Base-by-base conservation (phyloP, 2,329 filamentous ascomycete genomes). In the Talaromyces sp. region DNA sequence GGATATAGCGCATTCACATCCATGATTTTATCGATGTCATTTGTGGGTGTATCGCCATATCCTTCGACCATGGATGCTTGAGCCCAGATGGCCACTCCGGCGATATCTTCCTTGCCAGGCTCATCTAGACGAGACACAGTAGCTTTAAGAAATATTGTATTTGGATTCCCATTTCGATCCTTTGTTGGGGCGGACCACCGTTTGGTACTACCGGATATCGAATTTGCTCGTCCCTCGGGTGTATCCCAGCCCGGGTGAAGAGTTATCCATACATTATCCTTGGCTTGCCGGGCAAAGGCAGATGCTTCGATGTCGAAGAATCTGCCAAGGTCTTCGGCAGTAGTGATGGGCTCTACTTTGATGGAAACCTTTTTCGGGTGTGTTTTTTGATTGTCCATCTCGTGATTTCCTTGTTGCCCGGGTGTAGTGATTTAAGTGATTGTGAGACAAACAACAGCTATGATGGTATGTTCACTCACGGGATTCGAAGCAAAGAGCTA, bases 241-340 rank as follows among this genome's bases (percentile, higher is more conserved):
- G 56, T 58, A n/a, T 58, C 56, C 56, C 56, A 58, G 14, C 56
- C 56, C 3, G 56, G 35, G 31, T 58, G 19, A 3, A 58, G 8
- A 2, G 56, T 27, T 3, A 37, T 58, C 56, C 56, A 58, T 58
- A 58, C 14, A 24, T 14, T 14, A 27, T 58, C 56, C 22, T 58
- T 58, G 35, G n/a, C 24, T 16, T 58, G 37, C 14, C 37, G 56
- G 16, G 33, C 56, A 43, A 58, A 58, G 31, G 56, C 39, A 16
- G 24, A 16, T n/a, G 37, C 56, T 2, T 35, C 5, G 39, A 58
- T 37, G 24, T 58, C 56, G 27, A 58, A 58, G 9, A 43, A 58
- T 50, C 58, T 50, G 5, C 27, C 10, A 49, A 60, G 39, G 31
- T 60, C 58, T 50, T 50, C 27, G 24, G 27, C 16, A 35, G 27